Conservation (phyloP, 2,329 filamentous ascomycete genomes). For the Penicillium glabrum region DNA sequence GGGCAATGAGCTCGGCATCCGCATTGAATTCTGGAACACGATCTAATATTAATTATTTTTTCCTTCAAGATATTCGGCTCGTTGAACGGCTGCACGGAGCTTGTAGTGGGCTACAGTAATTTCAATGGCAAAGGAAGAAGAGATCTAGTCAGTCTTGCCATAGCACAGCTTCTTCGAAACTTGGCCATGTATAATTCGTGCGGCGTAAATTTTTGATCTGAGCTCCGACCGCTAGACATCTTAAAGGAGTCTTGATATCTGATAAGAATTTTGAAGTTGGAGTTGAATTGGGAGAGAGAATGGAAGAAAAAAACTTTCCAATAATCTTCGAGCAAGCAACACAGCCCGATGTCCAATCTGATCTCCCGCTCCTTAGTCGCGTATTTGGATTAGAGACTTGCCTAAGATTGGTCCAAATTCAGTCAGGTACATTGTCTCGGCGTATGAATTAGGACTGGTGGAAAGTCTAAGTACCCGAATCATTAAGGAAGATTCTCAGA, state of each 20-base stretch:
- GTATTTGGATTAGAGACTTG: too few relatives aligned
- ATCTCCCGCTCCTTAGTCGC: too few relatives aligned
- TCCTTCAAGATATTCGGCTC: not conserved
- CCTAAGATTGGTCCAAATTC: too few relatives aligned
- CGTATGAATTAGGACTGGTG: too few relatives aligned
- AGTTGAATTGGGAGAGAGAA: too few relatives aligned
- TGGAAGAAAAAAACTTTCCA: too few relatives aligned
- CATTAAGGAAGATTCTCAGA: too few relatives aligned
- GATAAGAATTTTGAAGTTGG: not conserved
- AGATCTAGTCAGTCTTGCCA: not conserved
- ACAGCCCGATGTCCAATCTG: too few relatives aligned
- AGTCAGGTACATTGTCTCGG: too few relatives aligned
- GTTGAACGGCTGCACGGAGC: not conserved
- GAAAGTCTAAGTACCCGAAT: too few relatives aligned
- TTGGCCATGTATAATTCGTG: not conserved
- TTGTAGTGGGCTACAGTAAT: not conserved
- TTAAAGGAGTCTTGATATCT: not conserved
- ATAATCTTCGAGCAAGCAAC: too few relatives aligned
- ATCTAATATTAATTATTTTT: too few relatives aligned
- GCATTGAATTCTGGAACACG: not conserved
- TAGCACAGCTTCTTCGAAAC: not conserved
- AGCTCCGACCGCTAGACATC: not conserved
- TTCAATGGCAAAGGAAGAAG: not conserved
- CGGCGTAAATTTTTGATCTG: not conserved
- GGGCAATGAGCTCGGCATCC: not conserved